phyloP scores from a whole-genome alignment of 768 basidiomycete genomes.

The Auriscalpium vulgare region DNA sequence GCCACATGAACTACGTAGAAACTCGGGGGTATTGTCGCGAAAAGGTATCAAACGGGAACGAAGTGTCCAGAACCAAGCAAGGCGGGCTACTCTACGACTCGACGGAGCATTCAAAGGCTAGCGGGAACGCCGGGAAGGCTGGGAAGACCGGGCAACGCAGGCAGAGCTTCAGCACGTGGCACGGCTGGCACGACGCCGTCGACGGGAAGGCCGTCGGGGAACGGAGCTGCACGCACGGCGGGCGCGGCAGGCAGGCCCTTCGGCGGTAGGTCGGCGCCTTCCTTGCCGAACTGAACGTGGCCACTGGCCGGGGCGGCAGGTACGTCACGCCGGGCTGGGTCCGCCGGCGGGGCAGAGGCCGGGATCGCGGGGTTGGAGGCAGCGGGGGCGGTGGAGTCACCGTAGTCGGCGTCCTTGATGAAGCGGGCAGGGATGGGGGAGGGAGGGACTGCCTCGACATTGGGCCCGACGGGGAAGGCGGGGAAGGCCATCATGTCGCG shows the following conservation, averaged over 20 bases:
- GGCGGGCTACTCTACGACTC: too few relatives aligned
- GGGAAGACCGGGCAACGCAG: too few relatives aligned
- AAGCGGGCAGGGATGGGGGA: not conserved
- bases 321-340: not conserved
- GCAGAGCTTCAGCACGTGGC: too few relatives aligned
- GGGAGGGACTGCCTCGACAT: not conserved
- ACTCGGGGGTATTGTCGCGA: too few relatives aligned
- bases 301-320: not conserved
- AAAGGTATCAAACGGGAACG: too few relatives aligned
- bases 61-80: too few relatives aligned
- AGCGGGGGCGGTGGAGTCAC: not conserved
- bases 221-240: too few relatives aligned
- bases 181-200: too few relatives aligned
- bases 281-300: not conserved
- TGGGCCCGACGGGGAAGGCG: not conserved
- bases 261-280: not conserved
- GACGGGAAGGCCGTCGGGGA: too few relatives aligned
- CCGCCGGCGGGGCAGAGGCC: not conserved
- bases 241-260: not conserved
- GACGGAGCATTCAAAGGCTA: too few relatives aligned
- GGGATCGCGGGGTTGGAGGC: not conserved
- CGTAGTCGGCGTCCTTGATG: constrained; percentile 1
- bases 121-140: too few relatives aligned
- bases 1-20: too few relatives aligned
- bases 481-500: not conserved